A percentile compares a stretch with the other conserved stretches of the same genome.
These are phyloP conservation scores for Pythium phragmiticola DNA, from an alignment of 352 stramenopile genomes.

Conservation along the genomic window DNA sequence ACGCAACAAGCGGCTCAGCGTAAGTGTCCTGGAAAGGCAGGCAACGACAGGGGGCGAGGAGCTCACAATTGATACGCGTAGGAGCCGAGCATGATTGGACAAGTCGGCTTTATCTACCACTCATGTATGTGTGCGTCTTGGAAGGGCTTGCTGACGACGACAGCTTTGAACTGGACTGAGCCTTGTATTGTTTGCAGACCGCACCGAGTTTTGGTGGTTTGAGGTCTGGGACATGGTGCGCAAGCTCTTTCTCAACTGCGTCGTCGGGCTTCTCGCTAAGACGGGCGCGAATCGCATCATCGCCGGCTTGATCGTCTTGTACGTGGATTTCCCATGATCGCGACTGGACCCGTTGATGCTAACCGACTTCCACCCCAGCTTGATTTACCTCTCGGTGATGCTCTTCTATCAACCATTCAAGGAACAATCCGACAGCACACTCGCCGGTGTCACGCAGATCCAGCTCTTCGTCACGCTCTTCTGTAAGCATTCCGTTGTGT, in stretches of 20 bases:
- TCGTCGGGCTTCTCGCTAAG: constrained; percentile 62
- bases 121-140: constrained; percentile 41
- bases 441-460: constrained; percentile 65
- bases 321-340: constrained; percentile 15
- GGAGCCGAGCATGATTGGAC: constrained; percentile 68
- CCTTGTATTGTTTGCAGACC: constrained; percentile 31
- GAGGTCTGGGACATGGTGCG: constrained; percentile 73
- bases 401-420: constrained; percentile 73
- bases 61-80: constrained; percentile 13
- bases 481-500: constrained; percentile 36
- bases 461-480: constrained; percentile 81
- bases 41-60: too few species aligned
- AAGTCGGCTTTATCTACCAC: constrained; percentile 81
- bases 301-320: constrained; percentile 67
- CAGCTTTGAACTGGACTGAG: background rate
- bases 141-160: background rate
- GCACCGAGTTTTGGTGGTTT: constrained; percentile 70
- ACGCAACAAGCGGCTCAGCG: constrained; percentile 51
- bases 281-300: constrained; percentile 69
- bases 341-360: background rate
- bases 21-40: constrained; percentile 19
- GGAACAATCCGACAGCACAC: constrained; percentile 55
- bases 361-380: constrained; percentile 24
- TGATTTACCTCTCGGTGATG: constrained; percentile 76
- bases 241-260: constrained; percentile 71